A percentile compares a stretch with the other conserved stretches of the same genome.
Evolutionary conservation across 2,329 filamentous ascomycete genomes (phyloP).

Genomic region (Neoscytalidium dimidiatum): DNA sequence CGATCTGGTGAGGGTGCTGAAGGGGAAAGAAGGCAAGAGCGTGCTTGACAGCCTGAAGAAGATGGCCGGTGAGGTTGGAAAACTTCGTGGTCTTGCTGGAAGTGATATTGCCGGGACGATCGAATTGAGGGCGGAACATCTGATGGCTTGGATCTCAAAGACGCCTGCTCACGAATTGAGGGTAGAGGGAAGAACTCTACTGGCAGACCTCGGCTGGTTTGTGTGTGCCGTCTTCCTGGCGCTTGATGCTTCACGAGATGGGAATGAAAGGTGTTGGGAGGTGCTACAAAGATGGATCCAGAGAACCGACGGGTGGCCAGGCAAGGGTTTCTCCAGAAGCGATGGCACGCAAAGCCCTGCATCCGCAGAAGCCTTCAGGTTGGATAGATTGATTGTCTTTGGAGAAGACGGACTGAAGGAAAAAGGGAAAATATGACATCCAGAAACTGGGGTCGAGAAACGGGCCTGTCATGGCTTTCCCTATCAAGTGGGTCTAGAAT

Average conservation of each 20-base stretch:
- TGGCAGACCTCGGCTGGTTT: constrained; percentile 37
- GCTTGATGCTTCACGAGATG: constrained; percentile 39
- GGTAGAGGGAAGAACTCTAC: constrained; percentile 29
- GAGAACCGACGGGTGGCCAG: constrained; percentile 11
- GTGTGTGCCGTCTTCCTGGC: constrained; percentile 39
- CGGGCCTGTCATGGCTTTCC: too few species aligned
- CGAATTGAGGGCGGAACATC: neutral
- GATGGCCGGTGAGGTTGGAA: neutral
- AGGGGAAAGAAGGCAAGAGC: constrained; percentile 31
- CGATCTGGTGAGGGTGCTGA: constrained; percentile 50
- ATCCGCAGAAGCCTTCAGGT: constrained; percentile 21
- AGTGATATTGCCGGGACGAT: constrained; percentile 21
- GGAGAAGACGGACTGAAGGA: constrained; percentile 5
- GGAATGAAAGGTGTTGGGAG: constrained; percentile 33
- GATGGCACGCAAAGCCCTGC: neutral
- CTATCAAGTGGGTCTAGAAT: too few species aligned
- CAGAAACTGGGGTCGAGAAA: too few species aligned
- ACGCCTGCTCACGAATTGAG: constrained; percentile 24
- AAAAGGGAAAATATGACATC: neutral
- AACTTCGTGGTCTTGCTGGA: constrained; percentile 22
- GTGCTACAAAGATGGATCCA: constrained; percentile 39
- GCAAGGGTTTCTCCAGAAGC: neutral
- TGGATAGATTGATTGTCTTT: constrained; percentile 29
- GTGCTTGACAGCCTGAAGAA: neutral
- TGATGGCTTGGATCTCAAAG: constrained; percentile 21